Conservation (phyloP, 148 eudicot genomes). For the Rhododendron molle region DNA sequence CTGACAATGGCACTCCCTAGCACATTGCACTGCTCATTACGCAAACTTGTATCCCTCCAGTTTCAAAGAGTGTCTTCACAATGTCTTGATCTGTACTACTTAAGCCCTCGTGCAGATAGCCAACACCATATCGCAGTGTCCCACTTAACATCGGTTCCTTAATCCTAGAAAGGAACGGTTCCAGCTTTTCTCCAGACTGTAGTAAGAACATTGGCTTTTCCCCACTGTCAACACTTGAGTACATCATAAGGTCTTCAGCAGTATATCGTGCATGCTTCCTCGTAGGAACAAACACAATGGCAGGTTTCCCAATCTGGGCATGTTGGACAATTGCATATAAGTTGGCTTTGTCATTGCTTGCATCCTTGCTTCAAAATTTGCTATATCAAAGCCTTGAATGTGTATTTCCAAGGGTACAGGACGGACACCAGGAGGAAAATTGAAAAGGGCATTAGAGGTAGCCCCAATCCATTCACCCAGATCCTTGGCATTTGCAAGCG, state of each 20-base stretch:
- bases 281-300: slow-evolving; percentile 84
- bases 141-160: slow-evolving; percentile 63
- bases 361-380: slow-evolving; percentile 94
- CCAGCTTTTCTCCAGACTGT: slow-evolving; percentile 48
- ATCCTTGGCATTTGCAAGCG: slow-evolving; percentile 94
- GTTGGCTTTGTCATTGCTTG: slow-evolving; percentile 95
- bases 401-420: slow-evolving; percentile 89
- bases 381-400: slow-evolving; percentile 85
- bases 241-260: slow-evolving; percentile 85
- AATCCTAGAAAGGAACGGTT: slow-evolving; percentile 47
- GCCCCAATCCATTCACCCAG: slow-evolving; percentile 98
- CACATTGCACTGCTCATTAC: slow-evolving; percentile 89
- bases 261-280: slow-evolving; percentile 81
- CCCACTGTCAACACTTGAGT: slow-evolving; percentile 52
- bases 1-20: slow-evolving; percentile 83
- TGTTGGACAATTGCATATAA: slow-evolving; percentile 81
- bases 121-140: slow-evolving; percentile 76
- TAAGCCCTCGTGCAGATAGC: slow-evolving; percentile 86
- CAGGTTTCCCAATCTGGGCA: slow-evolving; percentile 74
- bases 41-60: slow-evolving; percentile 86
- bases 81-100: slow-evolving; percentile 62
- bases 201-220: slow-evolving; percentile 60
- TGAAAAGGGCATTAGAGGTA: slow-evolving; percentile 81
- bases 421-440: slow-evolving; percentile 88
- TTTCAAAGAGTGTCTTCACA: slow-evolving; percentile 76